Base-by-base conservation (phyloP, 805 yeast genomes). In the Kluyveromyces aestuarii region DNA sequence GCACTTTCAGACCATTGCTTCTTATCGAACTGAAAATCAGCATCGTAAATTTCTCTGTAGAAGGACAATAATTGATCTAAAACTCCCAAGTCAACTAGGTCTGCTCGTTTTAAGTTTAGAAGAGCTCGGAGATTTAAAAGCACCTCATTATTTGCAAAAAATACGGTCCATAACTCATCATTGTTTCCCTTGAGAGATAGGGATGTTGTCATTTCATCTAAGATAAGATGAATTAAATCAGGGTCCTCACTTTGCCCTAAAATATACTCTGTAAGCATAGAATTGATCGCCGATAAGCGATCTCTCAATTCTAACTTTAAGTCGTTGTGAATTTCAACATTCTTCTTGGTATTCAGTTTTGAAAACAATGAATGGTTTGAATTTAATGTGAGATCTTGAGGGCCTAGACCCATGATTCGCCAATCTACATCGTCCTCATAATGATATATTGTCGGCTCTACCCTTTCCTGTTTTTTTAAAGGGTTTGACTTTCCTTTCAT, bases 341-440 rank as follows among this genome's bases (percentile, higher is more conserved):
- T 61, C 45, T 54, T 56, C 51, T 59, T 62, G 41, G 59, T 62
- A 1, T 64, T 50, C 21, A 64, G 48, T 52, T 57, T 62, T 37
- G 55, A 54, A 1, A 57, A 66, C 14, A 63, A 40, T 43, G 61
- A 55, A 4, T 54, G 49, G 25, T 47, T 17, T 11, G 51, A 27
- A 10, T 54, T 50, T 1, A 62, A 38, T 2, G 58, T 49, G 14
- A 53, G 39, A 50, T 64, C 64, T 49, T 64, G 69, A 8, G 66
- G 64, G 6, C 69, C 69, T 50, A 61, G 43, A 3, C 69, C 69
- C 2, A 63, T 63, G 8, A 59, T 45, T 16, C 54, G 46, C 67
- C 67, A 62, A 53, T 63, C 62, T 40, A 55, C 66, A 48, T 64
- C 69, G 48, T 62, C 64, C 11, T 62, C 66, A 44, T 59, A 64